Percentiles rank a stretch among this genome's conserved stretches.
phyloP scores from a whole-genome alignment of 257 asterid genomes.

The Nicotiana paniculata region DNA sequence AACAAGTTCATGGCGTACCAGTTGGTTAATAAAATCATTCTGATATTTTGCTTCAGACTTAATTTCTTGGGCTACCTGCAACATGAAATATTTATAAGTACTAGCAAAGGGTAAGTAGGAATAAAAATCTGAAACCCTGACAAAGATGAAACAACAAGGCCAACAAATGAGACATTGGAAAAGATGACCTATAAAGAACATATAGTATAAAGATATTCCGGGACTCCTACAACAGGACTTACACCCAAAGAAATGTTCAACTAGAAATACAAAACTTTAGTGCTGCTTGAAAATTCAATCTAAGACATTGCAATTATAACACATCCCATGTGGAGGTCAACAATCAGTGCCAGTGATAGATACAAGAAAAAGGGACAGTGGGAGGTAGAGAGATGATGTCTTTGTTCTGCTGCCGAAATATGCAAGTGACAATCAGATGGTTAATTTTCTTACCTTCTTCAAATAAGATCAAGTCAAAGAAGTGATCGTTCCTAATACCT shows the following conservation, averaged over 20 bases:
- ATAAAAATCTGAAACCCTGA: not conserved
- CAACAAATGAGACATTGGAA: not conserved
- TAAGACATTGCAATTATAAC: not conserved
- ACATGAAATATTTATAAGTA: slow-evolving; percentile 6
- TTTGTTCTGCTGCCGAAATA: not conserved
- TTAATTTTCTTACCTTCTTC: not conserved
- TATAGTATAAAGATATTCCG: not conserved
- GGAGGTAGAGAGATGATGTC: not conserved
- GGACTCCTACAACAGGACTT: not conserved
- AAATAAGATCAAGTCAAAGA: not conserved
- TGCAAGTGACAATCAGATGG: slow-evolving; percentile 1
- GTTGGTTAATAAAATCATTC: slow-evolving; percentile 82
- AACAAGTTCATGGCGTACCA: slow-evolving; percentile 43
- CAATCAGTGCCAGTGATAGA: not conserved
- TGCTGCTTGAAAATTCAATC: not conserved
- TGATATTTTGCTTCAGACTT: slow-evolving; percentile 74
- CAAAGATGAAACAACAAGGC: not conserved
- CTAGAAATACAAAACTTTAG: not conserved
- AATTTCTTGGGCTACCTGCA: slow-evolving; percentile 95
- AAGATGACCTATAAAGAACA: not conserved
- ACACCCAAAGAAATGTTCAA: not conserved
- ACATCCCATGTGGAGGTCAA: not conserved
- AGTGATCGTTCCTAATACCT: not conserved
- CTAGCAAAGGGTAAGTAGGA: not conserved
- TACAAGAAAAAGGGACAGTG: not conserved